A percentile compares a stretch with the other conserved stretches of the same genome.
Conservation (phyloP, 306 rosid species). For the Rubus parviflorus region DNA sequence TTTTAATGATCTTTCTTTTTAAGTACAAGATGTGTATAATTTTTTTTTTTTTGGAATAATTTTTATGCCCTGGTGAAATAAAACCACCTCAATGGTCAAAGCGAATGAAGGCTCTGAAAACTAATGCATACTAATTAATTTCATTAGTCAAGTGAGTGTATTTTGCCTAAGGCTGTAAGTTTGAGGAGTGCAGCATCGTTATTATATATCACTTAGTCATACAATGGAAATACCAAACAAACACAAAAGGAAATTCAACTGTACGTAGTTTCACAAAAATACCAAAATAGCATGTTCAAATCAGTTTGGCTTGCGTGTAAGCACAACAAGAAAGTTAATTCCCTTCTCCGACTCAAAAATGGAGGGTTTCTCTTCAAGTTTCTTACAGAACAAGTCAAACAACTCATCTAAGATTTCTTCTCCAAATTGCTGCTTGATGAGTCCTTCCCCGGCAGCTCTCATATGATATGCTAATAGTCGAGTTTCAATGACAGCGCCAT, state of each 20-base stretch:
- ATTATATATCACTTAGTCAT: too few relatives aligned
- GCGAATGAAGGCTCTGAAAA: not conserved
- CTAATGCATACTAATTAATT: not conserved
- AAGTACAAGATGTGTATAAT: not conserved
- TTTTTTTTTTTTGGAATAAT: not conserved
- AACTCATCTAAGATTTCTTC: not conserved
- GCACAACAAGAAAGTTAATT: conserved; percentile 9
- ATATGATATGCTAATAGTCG: not conserved
- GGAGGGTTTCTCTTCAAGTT: not conserved
- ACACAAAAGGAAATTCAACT: too few relatives aligned
- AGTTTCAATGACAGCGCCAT: not conserved
- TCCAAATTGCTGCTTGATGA: conserved; percentile 7
- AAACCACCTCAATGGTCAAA: not conserved
- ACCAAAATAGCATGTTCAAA: too few relatives aligned
- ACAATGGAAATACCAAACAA: too few relatives aligned
- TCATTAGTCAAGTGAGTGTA: not conserved
- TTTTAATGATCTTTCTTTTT: not conserved
- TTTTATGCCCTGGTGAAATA: not conserved
- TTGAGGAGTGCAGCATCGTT: too few relatives aligned
- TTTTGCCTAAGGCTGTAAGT: not conserved
- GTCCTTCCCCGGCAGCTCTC: not conserved
- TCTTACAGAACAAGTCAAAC: not conserved
- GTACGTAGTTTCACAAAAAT: too few relatives aligned
- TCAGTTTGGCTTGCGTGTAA: not conserved
- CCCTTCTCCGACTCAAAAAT: not conserved